Conservation (phyloP, 768 basidiomycete genomes). For the Mycena latifolia region DNA sequence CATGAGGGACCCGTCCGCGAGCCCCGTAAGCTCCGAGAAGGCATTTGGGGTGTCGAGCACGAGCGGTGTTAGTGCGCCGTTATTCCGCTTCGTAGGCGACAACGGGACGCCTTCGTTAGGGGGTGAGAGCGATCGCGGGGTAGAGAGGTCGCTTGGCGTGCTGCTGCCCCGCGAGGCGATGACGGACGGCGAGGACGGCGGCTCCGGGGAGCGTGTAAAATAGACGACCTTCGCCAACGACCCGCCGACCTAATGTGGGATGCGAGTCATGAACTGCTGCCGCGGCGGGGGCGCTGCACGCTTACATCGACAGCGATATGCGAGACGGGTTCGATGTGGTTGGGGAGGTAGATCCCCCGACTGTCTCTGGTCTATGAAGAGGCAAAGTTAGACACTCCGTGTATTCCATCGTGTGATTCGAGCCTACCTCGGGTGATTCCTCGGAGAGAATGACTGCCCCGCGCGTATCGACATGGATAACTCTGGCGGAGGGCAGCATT, state of each 20-base stretch:
- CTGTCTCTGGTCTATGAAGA: constrained; percentile 85
- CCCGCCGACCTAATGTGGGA: constrained; percentile 84
- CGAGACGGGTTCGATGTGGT: constrained; percentile 97
- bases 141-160: constrained; percentile 54
- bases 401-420: constrained; percentile 32
- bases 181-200: constrained; percentile 82
- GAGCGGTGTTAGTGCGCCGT: constrained; percentile 86
- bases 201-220: constrained; percentile 94
- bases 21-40: constrained; percentile 49
- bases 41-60: constrained; percentile 67
- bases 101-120: background rate
- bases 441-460: constrained; percentile 94
- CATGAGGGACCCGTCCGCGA: constrained; percentile 57
- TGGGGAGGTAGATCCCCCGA: constrained; percentile 96
- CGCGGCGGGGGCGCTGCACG: constrained; percentile 37
- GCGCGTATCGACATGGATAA: constrained; percentile 95
- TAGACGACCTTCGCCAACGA: constrained; percentile 98
- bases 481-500: constrained; percentile 82
- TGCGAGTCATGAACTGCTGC: constrained; percentile 17
- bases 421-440: constrained; percentile 90
- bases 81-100: constrained; percentile 56
- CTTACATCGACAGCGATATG: constrained; percentile 98
- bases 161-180: constrained; percentile 64
- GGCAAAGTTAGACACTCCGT: constrained; percentile 29
- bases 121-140: constrained; percentile 60